Percentiles rank a stretch among this genome's conserved stretches.
Conservation (phyloP, 1,284 basidiomycete species). For the Amylostereum areolatum region DNA sequence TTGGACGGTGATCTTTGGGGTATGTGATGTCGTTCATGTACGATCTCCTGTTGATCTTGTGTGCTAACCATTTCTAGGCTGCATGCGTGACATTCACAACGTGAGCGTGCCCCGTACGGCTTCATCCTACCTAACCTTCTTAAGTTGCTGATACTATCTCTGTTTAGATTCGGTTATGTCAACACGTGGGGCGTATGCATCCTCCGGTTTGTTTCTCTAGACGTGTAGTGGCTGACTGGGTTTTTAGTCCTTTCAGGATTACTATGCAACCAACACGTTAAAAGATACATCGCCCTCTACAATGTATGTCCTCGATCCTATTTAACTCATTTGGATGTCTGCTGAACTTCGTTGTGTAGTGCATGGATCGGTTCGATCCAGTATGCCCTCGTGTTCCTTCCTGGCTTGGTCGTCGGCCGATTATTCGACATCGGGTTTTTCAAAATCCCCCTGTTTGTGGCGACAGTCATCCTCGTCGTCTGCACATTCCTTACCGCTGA, state of each 20-base stretch:
- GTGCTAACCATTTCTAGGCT: conserved; percentile 8
- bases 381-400: conserved; percentile 42
- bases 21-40: conserved; percentile 16
- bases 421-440: conserved; percentile 50
- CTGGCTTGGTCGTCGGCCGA: conserved; percentile 43
- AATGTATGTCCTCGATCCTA: conserved; percentile 37
- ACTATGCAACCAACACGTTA: conserved; percentile 33
- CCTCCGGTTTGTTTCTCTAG: background rate
- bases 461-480: conserved; percentile 33
- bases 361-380: conserved; percentile 71
- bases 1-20: conserved; percentile 33
- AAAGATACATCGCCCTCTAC: conserved; percentile 35
- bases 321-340: background rate
- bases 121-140: background rate
- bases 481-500: conserved; percentile 45
- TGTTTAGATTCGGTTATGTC: conserved; percentile 29
- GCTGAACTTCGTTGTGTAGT: conserved; percentile 24
- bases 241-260: conserved; percentile 37
- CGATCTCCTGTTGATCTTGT: background rate
- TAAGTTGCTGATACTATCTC: background rate
- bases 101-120: conserved; percentile 10
- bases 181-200: conserved; percentile 37
- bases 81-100: conserved; percentile 26
- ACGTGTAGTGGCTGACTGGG: background rate
- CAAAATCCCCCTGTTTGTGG: conserved; percentile 30